Evolutionary conservation across 805 yeast genomes (phyloP).

Genomic region (Kodamaea neixiangensis): DNA sequence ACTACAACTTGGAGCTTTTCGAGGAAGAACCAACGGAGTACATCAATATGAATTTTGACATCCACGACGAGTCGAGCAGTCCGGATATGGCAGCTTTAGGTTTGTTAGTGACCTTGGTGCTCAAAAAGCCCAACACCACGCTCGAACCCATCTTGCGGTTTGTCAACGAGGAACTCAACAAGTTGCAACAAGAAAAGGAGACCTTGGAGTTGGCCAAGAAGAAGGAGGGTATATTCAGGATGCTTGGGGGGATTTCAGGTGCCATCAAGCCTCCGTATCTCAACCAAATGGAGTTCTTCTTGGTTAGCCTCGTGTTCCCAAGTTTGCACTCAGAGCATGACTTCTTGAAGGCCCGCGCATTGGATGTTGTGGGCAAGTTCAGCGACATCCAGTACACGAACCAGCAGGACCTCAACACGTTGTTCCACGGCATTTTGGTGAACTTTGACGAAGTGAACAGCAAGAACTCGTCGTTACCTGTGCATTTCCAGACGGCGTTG

Average conservation of each 20-base stretch:
- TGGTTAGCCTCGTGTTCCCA: conserved; percentile 68
- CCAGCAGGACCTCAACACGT: conserved; percentile 21
- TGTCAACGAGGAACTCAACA: conserved; percentile 49
- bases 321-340: conserved; percentile 60
- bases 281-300: conserved; percentile 67
- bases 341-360: conserved; percentile 75
- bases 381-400: conserved; percentile 56
- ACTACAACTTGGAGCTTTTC: conserved; percentile 68
- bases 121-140: conserved; percentile 62
- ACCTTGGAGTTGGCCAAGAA: conserved; percentile 54
- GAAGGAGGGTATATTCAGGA: conserved; percentile 77
- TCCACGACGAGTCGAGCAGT: conserved; percentile 56
- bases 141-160: conserved; percentile 63
- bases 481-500: conserved; percentile 79
- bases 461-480: conserved; percentile 54
- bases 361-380: conserved; percentile 66
- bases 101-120: conserved; percentile 69
- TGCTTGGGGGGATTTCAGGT: conserved; percentile 72
- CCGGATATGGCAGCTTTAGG: conserved; percentile 82
- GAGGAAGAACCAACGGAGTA: conserved; percentile 90
- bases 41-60: conserved; percentile 63
- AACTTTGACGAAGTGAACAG: conserved; percentile 25
- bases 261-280: conserved; percentile 61
- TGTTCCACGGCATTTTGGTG: conserved; percentile 37
- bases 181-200: conserved; percentile 35